Percentiles rank a stretch among this genome's conserved stretches.
phyloP scores from a whole-genome alignment of 78 protist genomes.

The Cyanophora paradoxa region DNA sequence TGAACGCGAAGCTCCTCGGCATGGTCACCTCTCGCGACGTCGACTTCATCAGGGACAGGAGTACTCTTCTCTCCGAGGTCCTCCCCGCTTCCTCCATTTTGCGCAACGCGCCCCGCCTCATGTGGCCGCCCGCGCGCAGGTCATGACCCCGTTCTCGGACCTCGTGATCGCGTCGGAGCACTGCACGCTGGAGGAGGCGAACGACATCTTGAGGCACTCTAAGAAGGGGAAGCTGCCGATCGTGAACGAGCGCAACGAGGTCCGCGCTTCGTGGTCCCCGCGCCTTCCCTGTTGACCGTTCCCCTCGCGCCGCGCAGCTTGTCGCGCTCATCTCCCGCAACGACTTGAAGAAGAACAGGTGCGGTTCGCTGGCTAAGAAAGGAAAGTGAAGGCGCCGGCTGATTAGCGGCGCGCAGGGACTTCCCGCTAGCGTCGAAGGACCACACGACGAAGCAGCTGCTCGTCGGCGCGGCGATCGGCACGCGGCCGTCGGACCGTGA shows the following conservation, averaged over 20 bases:
- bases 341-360: conserved; percentile 60
- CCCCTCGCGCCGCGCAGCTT: background rate
- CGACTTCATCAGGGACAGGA: conserved; percentile 60
- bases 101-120: conserved; percentile 13
- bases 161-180: conserved; percentile 29
- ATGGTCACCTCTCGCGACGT: conserved; percentile 75
- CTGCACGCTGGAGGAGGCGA: conserved; percentile 61
- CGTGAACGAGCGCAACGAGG: conserved; percentile 56
- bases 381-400: conserved; percentile 20
- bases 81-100: conserved; percentile 29
- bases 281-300: too few species aligned
- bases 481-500: background rate
- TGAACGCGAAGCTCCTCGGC: conserved; percentile 70
- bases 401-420: too few species aligned
- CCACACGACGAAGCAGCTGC: conserved; percentile 20
- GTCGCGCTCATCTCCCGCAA: conserved; percentile 53
- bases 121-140: conserved; percentile 1
- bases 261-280: too few species aligned
- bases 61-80: conserved; percentile 44
- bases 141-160: background rate
- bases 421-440: conserved; percentile 4
- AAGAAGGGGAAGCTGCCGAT: conserved; percentile 72
- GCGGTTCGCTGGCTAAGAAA: conserved; percentile 43
- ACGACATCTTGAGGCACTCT: conserved; percentile 38
- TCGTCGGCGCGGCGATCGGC: conserved; percentile 8